Percentiles rank a stretch among this genome's conserved stretches.
phyloP scores from a whole-genome alignment of 2,329 filamentous ascomycete genomes.

The Colletotrichum falcatum region DNA sequence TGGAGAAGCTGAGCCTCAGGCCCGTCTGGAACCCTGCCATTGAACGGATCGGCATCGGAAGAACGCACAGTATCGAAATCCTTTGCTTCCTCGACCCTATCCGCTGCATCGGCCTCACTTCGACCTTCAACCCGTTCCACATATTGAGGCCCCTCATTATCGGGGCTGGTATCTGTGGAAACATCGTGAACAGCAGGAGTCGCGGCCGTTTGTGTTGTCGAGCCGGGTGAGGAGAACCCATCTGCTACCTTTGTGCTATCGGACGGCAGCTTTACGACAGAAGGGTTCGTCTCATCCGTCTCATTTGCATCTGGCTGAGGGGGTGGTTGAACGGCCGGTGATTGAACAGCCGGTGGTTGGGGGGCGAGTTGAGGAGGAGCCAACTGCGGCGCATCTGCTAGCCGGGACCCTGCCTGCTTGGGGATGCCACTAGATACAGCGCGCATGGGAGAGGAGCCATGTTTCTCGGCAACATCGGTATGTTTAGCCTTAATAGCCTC shows the following conservation, averaged over 20 bases:
- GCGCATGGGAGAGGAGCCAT: neutral
- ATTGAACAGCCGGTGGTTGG: neutral
- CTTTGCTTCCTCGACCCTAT: constrained; percentile 45
- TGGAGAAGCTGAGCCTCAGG: constrained; percentile 60
- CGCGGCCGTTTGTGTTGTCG: constrained; percentile 78
- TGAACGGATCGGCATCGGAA: constrained; percentile 33
- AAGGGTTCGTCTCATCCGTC: constrained; percentile 42
- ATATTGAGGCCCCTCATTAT: constrained; percentile 72
- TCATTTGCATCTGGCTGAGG: constrained; percentile 51
- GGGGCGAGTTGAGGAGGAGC: neutral
- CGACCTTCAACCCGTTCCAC: constrained; percentile 58
- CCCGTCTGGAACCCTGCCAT: constrained; percentile 44
- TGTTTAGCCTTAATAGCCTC: constrained; percentile 16
- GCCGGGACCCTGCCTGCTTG: constrained; percentile 25
- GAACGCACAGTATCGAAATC: constrained; percentile 22
- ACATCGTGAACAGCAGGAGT: constrained; percentile 77
- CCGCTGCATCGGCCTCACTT: constrained; percentile 51
- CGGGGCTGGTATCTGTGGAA: constrained; percentile 81
- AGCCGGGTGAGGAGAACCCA: constrained; percentile 67
- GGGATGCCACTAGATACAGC: constrained; percentile 2
- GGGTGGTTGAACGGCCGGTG: constrained; percentile 1
- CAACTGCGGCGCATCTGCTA: constrained; percentile 8
- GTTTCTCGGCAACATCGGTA: neutral
- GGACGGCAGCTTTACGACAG: constrained; percentile 51
- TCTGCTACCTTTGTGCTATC: constrained; percentile 56